Evolutionary conservation across 176 grass and related monocot species (phyloP).

Genomic region (Hyparrhenia diplandra): DNA sequence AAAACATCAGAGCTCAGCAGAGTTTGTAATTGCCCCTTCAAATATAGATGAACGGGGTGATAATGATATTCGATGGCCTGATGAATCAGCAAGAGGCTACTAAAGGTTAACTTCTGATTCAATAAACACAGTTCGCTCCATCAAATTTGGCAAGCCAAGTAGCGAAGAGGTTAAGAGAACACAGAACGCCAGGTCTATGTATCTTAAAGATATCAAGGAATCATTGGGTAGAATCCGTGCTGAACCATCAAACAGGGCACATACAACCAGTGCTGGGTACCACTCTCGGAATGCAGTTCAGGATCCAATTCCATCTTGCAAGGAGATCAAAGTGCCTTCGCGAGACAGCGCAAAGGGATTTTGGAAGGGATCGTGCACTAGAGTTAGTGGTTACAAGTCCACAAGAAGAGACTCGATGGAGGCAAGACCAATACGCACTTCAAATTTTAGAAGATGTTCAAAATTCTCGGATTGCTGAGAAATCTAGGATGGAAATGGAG

Average conservation of each 20-base stretch:
- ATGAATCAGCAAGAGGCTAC: constrained; percentile 23
- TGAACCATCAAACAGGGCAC: constrained; percentile 36
- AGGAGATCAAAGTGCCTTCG: constrained; percentile 37
- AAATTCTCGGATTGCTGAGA: constrained; percentile 18
- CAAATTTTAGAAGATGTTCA: constrained; percentile 46
- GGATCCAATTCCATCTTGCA: constrained; percentile 34
- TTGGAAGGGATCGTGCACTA: constrained; percentile 20
- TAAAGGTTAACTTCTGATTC: constrained; percentile 20
- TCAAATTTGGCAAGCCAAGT: constrained; percentile 40
- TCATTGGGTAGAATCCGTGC: constrained; percentile 26
- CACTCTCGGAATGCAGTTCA: constrained; percentile 28
- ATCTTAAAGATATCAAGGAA: constrained; percentile 41
- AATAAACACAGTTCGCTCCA: not conserved
- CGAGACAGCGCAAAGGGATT: constrained; percentile 24
- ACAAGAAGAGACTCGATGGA: constrained; percentile 43
- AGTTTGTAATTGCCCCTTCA: constrained; percentile 14
- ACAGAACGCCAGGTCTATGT: constrained; percentile 24
- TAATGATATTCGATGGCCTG: constrained; percentile 20
- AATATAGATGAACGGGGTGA: constrained; percentile 1
- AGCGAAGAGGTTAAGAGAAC: constrained; percentile 38
- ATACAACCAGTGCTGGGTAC: constrained; percentile 1
- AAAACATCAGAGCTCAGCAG: constrained; percentile 17
- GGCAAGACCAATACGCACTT: constrained; percentile 44
- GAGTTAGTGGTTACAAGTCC: constrained; percentile 33
- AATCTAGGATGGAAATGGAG: constrained; percentile 37